Percentiles rank a stretch among this genome's conserved stretches.
These are phyloP conservation scores for Rhododendron kiyosumense DNA, from an alignment of 148 eudicot genomes.

Conservation along the genomic window DNA sequence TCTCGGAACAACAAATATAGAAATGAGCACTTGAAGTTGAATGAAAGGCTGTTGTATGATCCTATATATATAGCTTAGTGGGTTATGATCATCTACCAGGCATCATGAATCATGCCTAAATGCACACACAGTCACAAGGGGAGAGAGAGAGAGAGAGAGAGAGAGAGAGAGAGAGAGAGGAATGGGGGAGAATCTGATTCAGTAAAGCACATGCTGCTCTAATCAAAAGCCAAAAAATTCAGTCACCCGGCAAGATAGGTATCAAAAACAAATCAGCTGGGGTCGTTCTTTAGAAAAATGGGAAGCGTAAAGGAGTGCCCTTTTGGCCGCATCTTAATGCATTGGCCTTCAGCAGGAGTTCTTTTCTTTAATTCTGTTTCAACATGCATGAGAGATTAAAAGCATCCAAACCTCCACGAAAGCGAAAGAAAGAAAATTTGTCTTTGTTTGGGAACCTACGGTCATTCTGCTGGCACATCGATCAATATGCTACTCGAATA, in stretches of 20 bases:
- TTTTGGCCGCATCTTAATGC: background rate
- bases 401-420: background rate
- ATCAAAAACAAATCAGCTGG: constrained; percentile 19
- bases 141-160: background rate
- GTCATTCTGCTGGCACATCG: background rate
- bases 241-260: constrained; percentile 22
- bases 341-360: background rate
- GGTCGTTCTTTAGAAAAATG: constrained; percentile 11
- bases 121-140: background rate
- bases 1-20: background rate
- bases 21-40: background rate
- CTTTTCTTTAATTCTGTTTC: background rate
- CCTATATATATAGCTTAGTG: constrained; percentile 3
- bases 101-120: constrained; percentile 2
- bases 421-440: background rate
- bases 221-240: constrained; percentile 16
- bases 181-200: constrained; percentile 47
- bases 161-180: background rate
- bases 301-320: constrained; percentile 14
- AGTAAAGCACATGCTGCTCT: constrained; percentile 21
- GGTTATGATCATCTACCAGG: background rate
- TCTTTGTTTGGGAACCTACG: background rate
- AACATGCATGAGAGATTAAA: background rate
- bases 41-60: background rate
- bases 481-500: background rate